Evolutionary conservation across 1,284 basidiomycete genomes (phyloP), one percentile per base, ranked within the genome.

Genomic region (Butyriboletus pseudospeciosus): DNA sequence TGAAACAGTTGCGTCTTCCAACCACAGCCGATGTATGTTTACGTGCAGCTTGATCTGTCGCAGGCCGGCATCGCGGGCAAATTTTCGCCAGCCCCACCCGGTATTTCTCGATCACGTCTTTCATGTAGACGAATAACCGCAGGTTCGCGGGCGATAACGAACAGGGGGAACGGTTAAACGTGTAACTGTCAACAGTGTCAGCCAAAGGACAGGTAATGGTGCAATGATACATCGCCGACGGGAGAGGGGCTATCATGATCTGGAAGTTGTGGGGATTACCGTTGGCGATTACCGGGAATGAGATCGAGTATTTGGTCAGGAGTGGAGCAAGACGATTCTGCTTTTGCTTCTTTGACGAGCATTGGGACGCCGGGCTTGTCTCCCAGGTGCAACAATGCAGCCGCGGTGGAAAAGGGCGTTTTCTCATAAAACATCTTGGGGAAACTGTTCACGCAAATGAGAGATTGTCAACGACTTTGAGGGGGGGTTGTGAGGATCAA

Each of bases 361-460:
- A 14, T 20, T 9, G 12, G 46, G 1, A 67, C 63, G 44, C 14
- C 36, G 9, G 67, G 67, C 40, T 67, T 67, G 39, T 67, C 51
- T 1, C 64, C 63, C 32, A 65, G 6, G 20, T 35, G 59, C 30
- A 65, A 37, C 41, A 65, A 67, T 4, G 53, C 55, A 0, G 48
- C n/a, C 2, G 52, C 40, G 28, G 51, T 7, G 9, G 46, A 34
- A 37, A 64, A 4, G 0, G 61, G 52, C 13, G 35, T 48, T 23
- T 42, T 51, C 13, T 53, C 30, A 12, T 52, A 40, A 51, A 37
- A 46, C 5, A 43, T 42, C 14, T 13, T 10, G 32, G 32, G 32
- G 13, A 12, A 32, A 32, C 32, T 32, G 12, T 5, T 12, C 32
- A 5, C 9, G 32, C 12, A 5, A 13, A 32, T 5, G 10, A 30